These are phyloP conservation scores for Stentor coeruleus DNA, from an alignment of 73 alveolate genomes.

Conservation along the genomic window DNA sequence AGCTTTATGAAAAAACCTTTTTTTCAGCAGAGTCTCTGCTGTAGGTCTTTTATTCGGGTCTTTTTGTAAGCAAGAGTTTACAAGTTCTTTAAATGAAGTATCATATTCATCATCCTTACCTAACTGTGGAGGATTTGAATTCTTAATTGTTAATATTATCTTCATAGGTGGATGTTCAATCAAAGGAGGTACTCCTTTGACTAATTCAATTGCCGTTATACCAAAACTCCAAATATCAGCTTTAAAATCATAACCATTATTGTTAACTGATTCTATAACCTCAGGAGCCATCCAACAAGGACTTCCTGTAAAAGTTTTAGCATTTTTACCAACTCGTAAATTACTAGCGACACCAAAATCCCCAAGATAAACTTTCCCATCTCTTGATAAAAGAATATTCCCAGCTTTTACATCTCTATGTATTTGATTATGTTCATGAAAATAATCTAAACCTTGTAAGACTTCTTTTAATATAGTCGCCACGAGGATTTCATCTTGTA, in stretches of 20 bases:
- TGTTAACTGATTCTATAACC: constrained; percentile 45
- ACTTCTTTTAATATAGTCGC: constrained; percentile 67
- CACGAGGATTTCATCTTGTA: constrained; percentile 57
- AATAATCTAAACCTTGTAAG: constrained; percentile 56
- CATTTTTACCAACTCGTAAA: constrained; percentile 64
- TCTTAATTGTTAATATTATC: constrained; percentile 41
- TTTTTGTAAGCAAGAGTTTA: constrained; percentile 44
- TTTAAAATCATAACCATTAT: constrained; percentile 53
- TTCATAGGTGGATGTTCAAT: constrained; percentile 59
- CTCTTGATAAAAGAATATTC: constrained; percentile 56
- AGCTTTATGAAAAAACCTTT: constrained; percentile 45
- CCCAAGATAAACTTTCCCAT: constrained; percentile 55
- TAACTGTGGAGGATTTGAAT: constrained; percentile 60
- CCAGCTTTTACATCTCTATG: constrained; percentile 79
- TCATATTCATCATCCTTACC: constrained; percentile 44
- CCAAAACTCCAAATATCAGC: constrained; percentile 81
- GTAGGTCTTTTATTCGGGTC: constrained; percentile 54
- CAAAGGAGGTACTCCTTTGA: constrained; percentile 75
- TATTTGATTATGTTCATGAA: constrained; percentile 65
- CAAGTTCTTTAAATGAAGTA: constrained; percentile 49
- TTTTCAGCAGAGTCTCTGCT: constrained; percentile 54
- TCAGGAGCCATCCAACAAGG: constrained; percentile 86
- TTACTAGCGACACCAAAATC: constrained; percentile 75
- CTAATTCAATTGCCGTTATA: constrained; percentile 66
- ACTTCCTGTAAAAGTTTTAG: constrained; percentile 64